These are phyloP conservation scores for Rhodotorula sp. DNA, from an alignment of 1,284 basidiomycete species.

Conservation along the genomic window DNA sequence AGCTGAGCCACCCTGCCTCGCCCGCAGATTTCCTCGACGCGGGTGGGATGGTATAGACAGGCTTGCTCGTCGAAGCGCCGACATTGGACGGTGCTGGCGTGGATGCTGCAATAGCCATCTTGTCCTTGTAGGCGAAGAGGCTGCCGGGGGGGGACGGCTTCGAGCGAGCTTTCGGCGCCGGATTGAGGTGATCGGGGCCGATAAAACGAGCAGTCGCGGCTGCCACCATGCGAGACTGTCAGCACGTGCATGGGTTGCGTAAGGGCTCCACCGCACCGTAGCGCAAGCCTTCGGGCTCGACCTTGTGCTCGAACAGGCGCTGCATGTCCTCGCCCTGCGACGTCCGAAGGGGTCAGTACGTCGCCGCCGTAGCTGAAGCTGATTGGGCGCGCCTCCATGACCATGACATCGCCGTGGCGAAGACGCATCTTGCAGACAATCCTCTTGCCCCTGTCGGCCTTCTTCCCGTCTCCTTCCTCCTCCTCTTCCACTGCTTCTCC, in stretches of 20 bases:
- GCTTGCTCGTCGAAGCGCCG: too few relatives aligned
- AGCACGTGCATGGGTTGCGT: not conserved
- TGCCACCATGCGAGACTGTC: not conserved
- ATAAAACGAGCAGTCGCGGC: conserved; percentile 32
- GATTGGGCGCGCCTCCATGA: conserved; percentile 28
- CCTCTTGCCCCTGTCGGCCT: not conserved
- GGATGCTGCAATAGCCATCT: too few relatives aligned
- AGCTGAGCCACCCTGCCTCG: too few relatives aligned
- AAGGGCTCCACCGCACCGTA: conserved; percentile 10
- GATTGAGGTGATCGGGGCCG: conserved; percentile 22
- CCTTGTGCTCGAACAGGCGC: conserved; percentile 26
- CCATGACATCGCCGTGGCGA: conserved; percentile 22
- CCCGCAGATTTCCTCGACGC: too few relatives aligned
- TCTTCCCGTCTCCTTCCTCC: not conserved
- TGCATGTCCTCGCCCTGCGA: conserved; percentile 26
- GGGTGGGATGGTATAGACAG: too few relatives aligned
- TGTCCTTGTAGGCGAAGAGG: conserved; percentile 9
- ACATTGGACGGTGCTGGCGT: too few relatives aligned
- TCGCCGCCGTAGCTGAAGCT: rapidly evolving
- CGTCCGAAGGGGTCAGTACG: not conserved
- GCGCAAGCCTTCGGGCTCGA: conserved; percentile 18
- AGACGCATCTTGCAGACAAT: conserved; percentile 13
- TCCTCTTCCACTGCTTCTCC: not conserved
- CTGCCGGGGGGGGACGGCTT: not conserved
- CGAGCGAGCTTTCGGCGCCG: not conserved